Evolutionary conservation across 2,329 filamentous ascomycete genomes (phyloP), one percentile per base, ranked within the genome.

Genomic region (Stagonosporopsis tanaceti): DNA sequence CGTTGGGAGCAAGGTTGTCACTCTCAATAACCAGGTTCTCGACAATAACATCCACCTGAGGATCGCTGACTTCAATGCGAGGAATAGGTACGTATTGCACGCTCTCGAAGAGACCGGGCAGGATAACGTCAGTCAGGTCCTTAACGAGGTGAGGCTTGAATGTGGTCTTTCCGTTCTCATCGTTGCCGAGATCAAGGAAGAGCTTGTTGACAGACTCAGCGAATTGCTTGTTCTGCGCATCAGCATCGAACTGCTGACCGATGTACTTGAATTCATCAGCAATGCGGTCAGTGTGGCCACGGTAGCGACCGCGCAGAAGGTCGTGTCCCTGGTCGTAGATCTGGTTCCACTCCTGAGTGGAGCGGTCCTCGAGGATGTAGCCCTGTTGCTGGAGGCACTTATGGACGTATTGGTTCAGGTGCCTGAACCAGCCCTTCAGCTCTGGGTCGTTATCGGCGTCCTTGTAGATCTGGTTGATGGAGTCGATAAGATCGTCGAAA

Each of bases 21-120:
- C 92, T 93, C 80, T 99, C 95, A 50, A 99, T 85, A 42, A 97
- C 90, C 11, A 99, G 82, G 77, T 99, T 99, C 81, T 99, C 95
- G 41, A 99, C 86, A 46, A 98, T 86, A 46, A 89, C 89, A 77
- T 99, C 95, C 48, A 96, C 83, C 82, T 89, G 87, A 2, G 85
- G 84, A 68, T 98, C 95, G 1, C 87, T 89, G 72, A 93, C 95
- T 80, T 99, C 95, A 59, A 99, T 97, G 53, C 95, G 90, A 22
- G 95, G 95, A 47, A 99, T 87, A 4, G 95, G 93, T 14, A 99
- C 85, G 77, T 99, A 99, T 60, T 92, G 89, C 54, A 95, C 82
- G 65, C 89, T 91, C 81, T 96, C 91, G 64, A 99, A 89, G 51
- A 92, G 79, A 11, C 84, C 86, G 1, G 95, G 95, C 7, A 99